Conservation (phyloP, 2,329 filamentous ascomycete genomes). For the Botrytis byssoidea region DNA sequence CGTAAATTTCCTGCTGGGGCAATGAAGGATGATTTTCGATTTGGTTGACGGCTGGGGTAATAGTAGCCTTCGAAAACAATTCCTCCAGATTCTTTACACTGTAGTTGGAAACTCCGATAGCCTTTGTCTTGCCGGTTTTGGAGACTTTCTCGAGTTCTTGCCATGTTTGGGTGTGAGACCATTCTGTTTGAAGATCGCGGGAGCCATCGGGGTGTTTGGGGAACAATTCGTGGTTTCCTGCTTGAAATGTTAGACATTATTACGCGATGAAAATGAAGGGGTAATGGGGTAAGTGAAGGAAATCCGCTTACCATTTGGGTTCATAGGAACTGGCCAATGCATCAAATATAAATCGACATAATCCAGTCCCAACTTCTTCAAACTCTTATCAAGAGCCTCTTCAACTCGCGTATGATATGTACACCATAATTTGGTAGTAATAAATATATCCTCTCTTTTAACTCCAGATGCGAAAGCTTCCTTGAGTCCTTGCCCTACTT, state of each 20-base stretch:
- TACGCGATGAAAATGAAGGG: constrained; percentile 15
- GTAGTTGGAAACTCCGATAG: constrained; percentile 48
- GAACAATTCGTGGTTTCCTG: constrained; percentile 69
- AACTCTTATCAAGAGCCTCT: constrained; percentile 67
- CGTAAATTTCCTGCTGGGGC: constrained; percentile 52
- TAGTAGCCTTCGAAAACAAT: constrained; percentile 43
- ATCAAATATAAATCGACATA: constrained; percentile 81
- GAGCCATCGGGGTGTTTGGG: constrained; percentile 71
- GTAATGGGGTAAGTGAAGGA: neutral
- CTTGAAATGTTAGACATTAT: constrained; percentile 13
- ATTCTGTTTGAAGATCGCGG: constrained; percentile 67
- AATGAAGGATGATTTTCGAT: constrained; percentile 60
- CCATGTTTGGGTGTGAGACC: constrained; percentile 76
- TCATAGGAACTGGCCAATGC: constrained; percentile 83
- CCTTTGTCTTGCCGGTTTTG: constrained; percentile 53
- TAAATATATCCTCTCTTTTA: constrained; percentile 62
- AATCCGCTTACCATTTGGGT: constrained; percentile 58
- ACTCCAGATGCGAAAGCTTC: constrained; percentile 65
- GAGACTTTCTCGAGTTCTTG: constrained; percentile 70
- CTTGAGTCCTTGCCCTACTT: constrained; percentile 75
- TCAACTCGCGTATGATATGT: constrained; percentile 72
- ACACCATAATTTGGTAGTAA: constrained; percentile 68
- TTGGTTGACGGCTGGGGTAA: constrained; percentile 57
- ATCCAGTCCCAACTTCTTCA: constrained; percentile 71
- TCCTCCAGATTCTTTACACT: constrained; percentile 39